Percentiles rank a stretch among this genome's conserved stretches.
Conservation (phyloP, 352 stramenopile genomes). For the Phytopythium mirpurense region DNA sequence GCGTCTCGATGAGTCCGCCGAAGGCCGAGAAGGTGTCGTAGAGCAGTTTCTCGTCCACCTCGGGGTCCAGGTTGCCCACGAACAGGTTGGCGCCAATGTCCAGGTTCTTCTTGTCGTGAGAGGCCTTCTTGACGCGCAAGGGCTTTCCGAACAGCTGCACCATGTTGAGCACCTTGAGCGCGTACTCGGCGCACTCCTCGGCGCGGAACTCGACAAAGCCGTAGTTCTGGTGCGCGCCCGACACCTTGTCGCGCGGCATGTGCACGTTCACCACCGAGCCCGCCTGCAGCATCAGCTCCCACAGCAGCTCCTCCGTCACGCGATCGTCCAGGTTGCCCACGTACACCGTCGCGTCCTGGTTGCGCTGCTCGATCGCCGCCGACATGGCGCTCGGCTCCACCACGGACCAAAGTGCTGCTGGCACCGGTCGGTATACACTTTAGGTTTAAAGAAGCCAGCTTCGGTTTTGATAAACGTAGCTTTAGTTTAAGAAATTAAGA, state of each 20-base stretch:
- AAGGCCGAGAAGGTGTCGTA: conserved; percentile 99
- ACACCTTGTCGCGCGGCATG: conserved; percentile 99
- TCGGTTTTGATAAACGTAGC: too few species aligned
- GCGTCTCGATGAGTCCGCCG: conserved; percentile 94
- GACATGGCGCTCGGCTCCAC: too few species aligned
- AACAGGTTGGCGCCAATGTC: conserved; percentile 99
- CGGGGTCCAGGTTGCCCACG: conserved; percentile 93
- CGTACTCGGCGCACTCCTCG: conserved; percentile 97
- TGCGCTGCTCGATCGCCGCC: conserved; percentile 84
- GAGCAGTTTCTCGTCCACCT: conserved; percentile 98
- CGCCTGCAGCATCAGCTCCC: conserved; percentile 94
- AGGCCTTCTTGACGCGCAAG: conserved; percentile 95
- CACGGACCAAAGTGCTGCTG: too few species aligned
- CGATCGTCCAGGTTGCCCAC: conserved; percentile 97
- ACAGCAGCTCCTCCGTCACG: conserved; percentile 95
- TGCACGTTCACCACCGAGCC: conserved; percentile 97
- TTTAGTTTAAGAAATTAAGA: too few species aligned
- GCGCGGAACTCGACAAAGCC: conserved; percentile 99
- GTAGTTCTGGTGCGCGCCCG: conserved; percentile 94
- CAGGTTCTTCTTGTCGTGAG: conserved; percentile 92
- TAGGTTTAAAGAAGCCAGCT: too few species aligned
- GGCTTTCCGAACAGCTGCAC: conserved; percentile 97
- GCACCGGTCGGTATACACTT: too few species aligned
- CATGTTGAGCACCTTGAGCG: conserved; percentile 99
- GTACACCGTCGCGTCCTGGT: conserved; percentile 97